These are phyloP conservation scores for Fusarium miscanthi DNA, from an alignment of 2,329 filamentous ascomycete genomes.

Conservation along the genomic window DNA sequence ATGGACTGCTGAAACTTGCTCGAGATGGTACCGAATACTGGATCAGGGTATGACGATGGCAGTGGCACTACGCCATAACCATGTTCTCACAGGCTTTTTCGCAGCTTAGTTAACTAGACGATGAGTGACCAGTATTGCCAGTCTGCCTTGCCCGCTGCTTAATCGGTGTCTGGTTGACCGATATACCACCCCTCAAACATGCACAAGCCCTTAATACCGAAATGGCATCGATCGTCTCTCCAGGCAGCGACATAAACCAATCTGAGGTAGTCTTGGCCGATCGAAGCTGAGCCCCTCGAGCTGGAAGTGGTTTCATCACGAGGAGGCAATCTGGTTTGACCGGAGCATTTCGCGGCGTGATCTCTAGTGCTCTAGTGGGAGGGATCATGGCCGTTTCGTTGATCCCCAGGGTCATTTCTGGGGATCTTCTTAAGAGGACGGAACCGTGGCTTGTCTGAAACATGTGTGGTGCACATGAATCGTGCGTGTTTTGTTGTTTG, in stretches of 20 bases:
- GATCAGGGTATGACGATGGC: constrained; percentile 8
- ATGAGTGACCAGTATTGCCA: constrained; percentile 11
- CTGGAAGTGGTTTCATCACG: neutral
- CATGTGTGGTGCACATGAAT: constrained; percentile 22
- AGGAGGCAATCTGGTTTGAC: neutral
- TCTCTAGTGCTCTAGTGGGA: neutral
- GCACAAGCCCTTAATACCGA: constrained; percentile 26
- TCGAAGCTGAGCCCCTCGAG: constrained; percentile 21
- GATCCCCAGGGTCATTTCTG: constrained; percentile 24
- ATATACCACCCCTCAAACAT: constrained; percentile 10
- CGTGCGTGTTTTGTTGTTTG: constrained; percentile 9
- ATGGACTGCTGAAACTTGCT: constrained; percentile 10
- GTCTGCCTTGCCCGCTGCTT: constrained; percentile 18
- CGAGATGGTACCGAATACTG: neutral
- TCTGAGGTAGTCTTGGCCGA: constrained; percentile 17
- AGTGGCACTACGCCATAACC: neutral
- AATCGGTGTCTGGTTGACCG: neutral
- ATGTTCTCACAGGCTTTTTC: neutral
- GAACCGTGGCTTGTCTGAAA: constrained; percentile 32
- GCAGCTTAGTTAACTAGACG: neutral
- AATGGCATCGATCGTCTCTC: constrained; percentile 33
- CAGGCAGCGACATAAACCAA: constrained; percentile 37
- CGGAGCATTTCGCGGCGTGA: constrained; percentile 19
- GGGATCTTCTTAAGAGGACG: constrained; percentile 13
- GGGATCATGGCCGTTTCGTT: constrained; percentile 27